These are phyloP conservation scores for Dentipellis sp. DNA, from an alignment of 768 basidiomycete species.

Conservation along the genomic window DNA sequence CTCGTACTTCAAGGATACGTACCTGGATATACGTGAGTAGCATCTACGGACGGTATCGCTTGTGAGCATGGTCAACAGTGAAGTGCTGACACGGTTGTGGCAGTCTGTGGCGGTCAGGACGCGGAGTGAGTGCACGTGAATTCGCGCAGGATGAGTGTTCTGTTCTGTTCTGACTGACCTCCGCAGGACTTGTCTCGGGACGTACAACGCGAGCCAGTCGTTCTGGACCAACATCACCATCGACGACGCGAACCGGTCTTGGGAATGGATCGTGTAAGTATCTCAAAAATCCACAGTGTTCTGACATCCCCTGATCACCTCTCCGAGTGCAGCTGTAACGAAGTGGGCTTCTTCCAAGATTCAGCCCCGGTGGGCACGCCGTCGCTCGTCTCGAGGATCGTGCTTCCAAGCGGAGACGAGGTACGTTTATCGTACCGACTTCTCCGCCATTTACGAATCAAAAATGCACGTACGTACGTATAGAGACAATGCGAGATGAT, in stretches of 20 bases:
- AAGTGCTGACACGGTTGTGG: no score
- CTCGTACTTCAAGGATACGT: slow-evolving; percentile 40
- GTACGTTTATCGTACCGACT: background rate
- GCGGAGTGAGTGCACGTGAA: slow-evolving; percentile 44
- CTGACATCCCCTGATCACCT: background rate
- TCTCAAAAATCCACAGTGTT: background rate
- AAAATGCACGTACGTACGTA: background rate
- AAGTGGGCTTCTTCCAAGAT: slow-evolving; percentile 40
- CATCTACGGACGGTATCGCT: background rate
- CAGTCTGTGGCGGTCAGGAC: slow-evolving; percentile 45
- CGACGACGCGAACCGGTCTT: slow-evolving; percentile 50
- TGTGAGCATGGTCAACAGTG: background rate
- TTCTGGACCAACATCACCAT: slow-evolving; percentile 49
- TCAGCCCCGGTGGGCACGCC: background rate
- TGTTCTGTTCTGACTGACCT: background rate
- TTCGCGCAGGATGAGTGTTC: no score
- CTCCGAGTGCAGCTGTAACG: slow-evolving; percentile 42
- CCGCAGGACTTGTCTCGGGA: slow-evolving; percentile 29
- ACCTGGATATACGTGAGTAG: slow-evolving; percentile 30
- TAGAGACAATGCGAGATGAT: slow-evolving; percentile 14
- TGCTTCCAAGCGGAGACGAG: background rate
- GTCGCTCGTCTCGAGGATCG: slow-evolving; percentile 1
- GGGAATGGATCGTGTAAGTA: slow-evolving; percentile 58
- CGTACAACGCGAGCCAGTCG: slow-evolving; percentile 26
- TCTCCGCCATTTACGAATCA: background rate